phyloP scores from a whole-genome alignment of 1,284 basidiomycete genomes.

The Laetiporus sulphureus region DNA sequence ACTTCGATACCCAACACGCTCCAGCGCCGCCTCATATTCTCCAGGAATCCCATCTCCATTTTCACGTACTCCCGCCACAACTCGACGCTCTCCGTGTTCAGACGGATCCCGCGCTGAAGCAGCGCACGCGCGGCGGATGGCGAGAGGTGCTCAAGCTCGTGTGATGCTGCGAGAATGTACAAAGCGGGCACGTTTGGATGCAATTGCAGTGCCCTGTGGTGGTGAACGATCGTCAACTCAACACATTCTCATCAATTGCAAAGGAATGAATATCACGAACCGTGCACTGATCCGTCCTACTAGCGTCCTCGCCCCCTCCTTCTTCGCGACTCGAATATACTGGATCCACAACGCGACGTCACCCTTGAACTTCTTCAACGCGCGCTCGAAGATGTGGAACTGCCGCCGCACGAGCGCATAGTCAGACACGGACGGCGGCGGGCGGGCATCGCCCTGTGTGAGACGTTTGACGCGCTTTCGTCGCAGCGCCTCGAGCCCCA shows the following conservation, averaged over 20 bases:
- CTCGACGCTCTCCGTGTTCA: conserved; percentile 63
- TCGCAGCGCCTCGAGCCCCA: conserved; percentile 77
- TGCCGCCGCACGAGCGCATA: conserved; percentile 79
- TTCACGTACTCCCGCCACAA: conserved; percentile 88
- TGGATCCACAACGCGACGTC: conserved; percentile 87
- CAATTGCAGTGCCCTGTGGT: conserved; percentile 70
- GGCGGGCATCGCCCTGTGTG: conserved; percentile 24
- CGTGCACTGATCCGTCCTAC: conserved; percentile 75
- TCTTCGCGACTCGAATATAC: conserved; percentile 81
- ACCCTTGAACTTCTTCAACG: conserved; percentile 82
- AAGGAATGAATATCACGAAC: conserved; percentile 41
- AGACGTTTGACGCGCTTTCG: conserved; percentile 68
- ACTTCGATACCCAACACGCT: conserved; percentile 60
- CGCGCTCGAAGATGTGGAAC: conserved; percentile 88
- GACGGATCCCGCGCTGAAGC: conserved; percentile 79
- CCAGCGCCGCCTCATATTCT: conserved; percentile 80
- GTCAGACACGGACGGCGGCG: conserved; percentile 67
- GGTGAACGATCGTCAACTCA: background rate
- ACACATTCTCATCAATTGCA: background rate
- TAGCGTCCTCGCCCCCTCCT: conserved; percentile 74
- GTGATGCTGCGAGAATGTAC: conserved; percentile 83
- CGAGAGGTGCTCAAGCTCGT: conserved; percentile 76
- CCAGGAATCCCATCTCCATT: conserved; percentile 88
- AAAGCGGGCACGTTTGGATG: conserved; percentile 77
- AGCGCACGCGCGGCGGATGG: conserved; percentile 80